phyloP scores from a whole-genome alignment of 1,284 basidiomycete genomes.

The Cystobasidiaceae sp. region DNA sequence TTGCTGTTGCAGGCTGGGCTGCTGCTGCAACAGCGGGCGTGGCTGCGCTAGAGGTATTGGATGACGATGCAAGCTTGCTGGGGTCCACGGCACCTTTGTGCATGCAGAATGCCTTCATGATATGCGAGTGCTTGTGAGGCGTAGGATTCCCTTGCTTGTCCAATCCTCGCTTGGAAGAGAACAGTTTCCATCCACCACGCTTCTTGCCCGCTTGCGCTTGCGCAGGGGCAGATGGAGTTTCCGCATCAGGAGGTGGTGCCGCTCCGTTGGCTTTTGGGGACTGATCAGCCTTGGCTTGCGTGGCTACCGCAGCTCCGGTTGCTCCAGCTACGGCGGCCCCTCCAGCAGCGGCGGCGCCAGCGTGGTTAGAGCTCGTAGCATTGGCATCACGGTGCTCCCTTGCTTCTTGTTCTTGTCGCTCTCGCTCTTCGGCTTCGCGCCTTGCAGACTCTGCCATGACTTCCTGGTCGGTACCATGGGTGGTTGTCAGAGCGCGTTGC shows the following conservation, averaged over 20 bases:
- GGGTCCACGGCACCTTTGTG: constrained; percentile 26
- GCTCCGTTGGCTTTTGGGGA: no score
- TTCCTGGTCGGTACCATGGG: neutral
- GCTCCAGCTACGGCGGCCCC: neutral
- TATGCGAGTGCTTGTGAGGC: constrained; percentile 22
- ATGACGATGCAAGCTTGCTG: neutral
- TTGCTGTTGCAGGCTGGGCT: no score
- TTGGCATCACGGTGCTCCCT: neutral
- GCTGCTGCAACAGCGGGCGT: neutral
- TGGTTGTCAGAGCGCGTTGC: constrained; percentile 2
- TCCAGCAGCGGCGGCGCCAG: neutral
- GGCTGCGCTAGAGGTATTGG: neutral
- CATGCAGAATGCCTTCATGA: constrained; percentile 17
- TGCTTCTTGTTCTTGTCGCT: constrained; percentile 18
- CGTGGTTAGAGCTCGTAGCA: neutral
- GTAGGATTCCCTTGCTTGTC: constrained; percentile 28
- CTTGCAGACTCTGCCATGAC: constrained; percentile 8
- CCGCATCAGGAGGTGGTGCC: no score
- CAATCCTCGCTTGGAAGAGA: constrained; percentile 13
- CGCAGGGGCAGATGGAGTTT: neutral
- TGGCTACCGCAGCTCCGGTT: neutral
- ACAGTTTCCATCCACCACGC: constrained; percentile 26
- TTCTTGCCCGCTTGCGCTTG: neutral
- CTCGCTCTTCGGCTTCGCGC: neutral
- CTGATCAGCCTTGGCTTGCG: no score